These are phyloP conservation scores for Boletus holoroseus DNA, from an alignment of 1,284 basidiomycete genomes.

Conservation along the genomic window DNA sequence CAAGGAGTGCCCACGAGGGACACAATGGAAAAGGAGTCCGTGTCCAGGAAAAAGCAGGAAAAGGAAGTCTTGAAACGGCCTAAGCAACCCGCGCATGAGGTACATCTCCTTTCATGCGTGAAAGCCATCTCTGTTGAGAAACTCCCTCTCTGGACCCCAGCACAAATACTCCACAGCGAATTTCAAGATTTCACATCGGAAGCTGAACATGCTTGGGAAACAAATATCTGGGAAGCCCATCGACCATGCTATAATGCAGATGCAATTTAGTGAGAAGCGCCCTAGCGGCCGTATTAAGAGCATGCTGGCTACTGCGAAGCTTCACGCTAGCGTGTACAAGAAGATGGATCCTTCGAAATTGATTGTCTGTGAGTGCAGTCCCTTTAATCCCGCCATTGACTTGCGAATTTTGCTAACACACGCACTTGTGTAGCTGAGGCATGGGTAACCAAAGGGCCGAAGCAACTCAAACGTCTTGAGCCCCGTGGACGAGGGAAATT, in stretches of 20 bases:
- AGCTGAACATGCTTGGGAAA: slow-evolving; percentile 82
- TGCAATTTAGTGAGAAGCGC: slow-evolving; percentile 92
- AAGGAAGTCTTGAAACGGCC: slow-evolving; percentile 12
- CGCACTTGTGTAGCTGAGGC: slow-evolving; percentile 60
- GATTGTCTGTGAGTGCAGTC: slow-evolving; percentile 60
- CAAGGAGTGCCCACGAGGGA: slow-evolving; percentile 7
- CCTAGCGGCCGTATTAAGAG: slow-evolving; percentile 82
- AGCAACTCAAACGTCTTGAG: slow-evolving; percentile 67
- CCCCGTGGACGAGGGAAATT: slow-evolving; percentile 79
- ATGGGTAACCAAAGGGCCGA: slow-evolving; percentile 87
- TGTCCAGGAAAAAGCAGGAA: slow-evolving; percentile 14
- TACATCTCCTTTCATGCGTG: slow-evolving; percentile 4
- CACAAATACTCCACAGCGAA: slow-evolving; percentile 87
- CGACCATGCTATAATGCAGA: slow-evolving; percentile 93
- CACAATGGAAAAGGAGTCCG: slow-evolving; percentile 1
- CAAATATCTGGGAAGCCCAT: slow-evolving; percentile 88
- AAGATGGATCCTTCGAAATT: slow-evolving; percentile 70
- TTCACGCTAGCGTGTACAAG: slow-evolving; percentile 80
- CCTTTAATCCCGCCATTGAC: neutral
- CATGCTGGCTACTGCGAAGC: slow-evolving; percentile 82
- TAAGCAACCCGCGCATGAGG: slow-evolving; percentile 29
- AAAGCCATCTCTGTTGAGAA: slow-evolving; percentile 6
- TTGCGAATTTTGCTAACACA: slow-evolving; percentile 5
- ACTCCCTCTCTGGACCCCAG: slow-evolving; percentile 34
- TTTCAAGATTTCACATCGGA: slow-evolving; percentile 92